Evolutionary conservation across 1,284 basidiomycete genomes (phyloP).

Genomic region (Malassezia arunalokei): DNA sequence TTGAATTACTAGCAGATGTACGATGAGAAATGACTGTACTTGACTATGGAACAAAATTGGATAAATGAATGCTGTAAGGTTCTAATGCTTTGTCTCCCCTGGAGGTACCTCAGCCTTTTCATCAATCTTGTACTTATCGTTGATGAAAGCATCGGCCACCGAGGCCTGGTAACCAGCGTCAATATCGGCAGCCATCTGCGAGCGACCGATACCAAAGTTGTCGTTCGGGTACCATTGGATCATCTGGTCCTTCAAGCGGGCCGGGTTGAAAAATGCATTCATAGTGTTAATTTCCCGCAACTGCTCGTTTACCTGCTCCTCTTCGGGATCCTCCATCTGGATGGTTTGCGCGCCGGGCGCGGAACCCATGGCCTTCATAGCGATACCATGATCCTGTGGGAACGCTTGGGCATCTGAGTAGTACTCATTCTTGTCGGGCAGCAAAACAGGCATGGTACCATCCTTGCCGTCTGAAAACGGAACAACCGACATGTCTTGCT

Average conservation of each 20-base stretch:
- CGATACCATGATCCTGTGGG: slow-evolving; percentile 12
- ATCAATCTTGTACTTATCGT: slow-evolving; percentile 36
- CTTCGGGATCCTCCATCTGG: slow-evolving; percentile 11
- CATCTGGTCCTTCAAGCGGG: slow-evolving; percentile 33
- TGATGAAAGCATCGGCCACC: slow-evolving; percentile 29
- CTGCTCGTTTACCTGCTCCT: slow-evolving; percentile 6
- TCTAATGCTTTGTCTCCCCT: slow-evolving; percentile 21
- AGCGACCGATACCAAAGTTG: slow-evolving; percentile 35
- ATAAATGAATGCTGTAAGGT: not conserved
- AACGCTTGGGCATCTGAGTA: slow-evolving; percentile 19
- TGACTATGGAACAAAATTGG: not conserved
- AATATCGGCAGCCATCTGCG: slow-evolving; percentile 29
- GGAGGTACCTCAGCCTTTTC: slow-evolving; percentile 36
- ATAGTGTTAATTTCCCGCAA: slow-evolving; percentile 3
- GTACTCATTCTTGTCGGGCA: slow-evolving; percentile 20
- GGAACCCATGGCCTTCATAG: slow-evolving; percentile 5
- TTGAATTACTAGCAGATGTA: not conserved
- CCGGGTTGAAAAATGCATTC: slow-evolving; percentile 35
- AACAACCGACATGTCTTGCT: not conserved
- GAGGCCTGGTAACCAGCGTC: slow-evolving; percentile 36
- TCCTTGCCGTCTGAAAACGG: not conserved
- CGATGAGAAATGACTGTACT: not conserved
- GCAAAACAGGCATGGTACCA: not conserved
- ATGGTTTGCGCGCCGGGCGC: not conserved
- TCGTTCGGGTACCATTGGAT: slow-evolving; percentile 44